Percentiles rank a stretch among this genome's conserved stretches.
These are phyloP conservation scores for Thymus quinquecostatus DNA, from an alignment of 257 asterid genomes.

Conservation along the genomic window DNA sequence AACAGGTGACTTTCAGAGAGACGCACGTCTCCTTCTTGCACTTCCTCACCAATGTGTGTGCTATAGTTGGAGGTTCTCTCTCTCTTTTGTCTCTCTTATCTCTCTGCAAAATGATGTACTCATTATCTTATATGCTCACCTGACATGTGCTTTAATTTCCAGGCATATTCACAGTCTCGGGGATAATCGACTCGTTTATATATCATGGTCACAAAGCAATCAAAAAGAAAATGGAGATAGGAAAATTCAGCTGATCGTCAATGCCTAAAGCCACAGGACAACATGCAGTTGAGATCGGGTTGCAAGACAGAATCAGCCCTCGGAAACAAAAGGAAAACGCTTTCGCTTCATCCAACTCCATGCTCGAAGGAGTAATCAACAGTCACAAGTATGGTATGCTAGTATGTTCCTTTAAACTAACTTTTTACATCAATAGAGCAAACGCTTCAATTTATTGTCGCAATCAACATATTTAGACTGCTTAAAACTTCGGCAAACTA, in stretches of 20 bases:
- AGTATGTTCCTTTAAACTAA: too few species aligned
- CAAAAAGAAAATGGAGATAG: conserved; percentile 85
- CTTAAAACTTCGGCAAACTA: too few species aligned
- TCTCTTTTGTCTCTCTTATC: conserved; percentile 33
- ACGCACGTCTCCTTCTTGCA: conserved; percentile 82
- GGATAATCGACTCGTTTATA: conserved; percentile 83
- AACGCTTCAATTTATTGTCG: too few species aligned
- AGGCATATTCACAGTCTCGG: conserved; percentile 95
- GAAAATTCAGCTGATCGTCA: conserved; percentile 73
- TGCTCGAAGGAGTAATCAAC: not conserved
- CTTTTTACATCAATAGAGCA: too few species aligned
- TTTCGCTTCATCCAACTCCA: not conserved
- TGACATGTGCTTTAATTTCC: conserved; percentile 35
- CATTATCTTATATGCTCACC: not conserved
- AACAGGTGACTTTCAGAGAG: conserved; percentile 85
- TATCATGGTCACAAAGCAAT: conserved; percentile 91
- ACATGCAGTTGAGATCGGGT: conserved; percentile 17
- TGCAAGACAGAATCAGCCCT: not conserved
- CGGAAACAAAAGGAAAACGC: conserved; percentile 7
- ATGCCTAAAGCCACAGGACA: not conserved
- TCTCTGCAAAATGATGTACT: not conserved
- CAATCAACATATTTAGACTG: too few species aligned
- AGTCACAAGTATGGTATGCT: not conserved
- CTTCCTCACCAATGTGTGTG: conserved; percentile 92
- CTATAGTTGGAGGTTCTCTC: conserved; percentile 84